Percentiles rank a stretch among this genome's conserved stretches.
Evolutionary conservation across 768 basidiomycete species (phyloP).

Genomic region (Kondoa malvinella): DNA sequence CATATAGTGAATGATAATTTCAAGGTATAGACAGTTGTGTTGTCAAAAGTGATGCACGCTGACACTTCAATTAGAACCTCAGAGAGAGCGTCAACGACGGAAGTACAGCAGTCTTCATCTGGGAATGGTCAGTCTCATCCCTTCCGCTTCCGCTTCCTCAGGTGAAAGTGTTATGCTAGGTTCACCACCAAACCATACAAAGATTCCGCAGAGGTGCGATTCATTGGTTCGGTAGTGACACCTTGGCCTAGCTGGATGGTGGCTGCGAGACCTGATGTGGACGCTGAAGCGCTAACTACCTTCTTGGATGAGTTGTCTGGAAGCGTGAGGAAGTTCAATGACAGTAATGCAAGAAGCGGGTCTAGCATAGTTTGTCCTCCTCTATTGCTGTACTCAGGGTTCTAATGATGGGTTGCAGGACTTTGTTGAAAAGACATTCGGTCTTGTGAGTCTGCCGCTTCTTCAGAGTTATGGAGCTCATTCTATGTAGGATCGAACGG

Average conservation of each 20-base stretch:
- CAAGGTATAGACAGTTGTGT: conserved; percentile 35
- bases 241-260: conserved; percentile 98
- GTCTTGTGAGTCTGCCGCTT: no score
- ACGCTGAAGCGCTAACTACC: not conserved
- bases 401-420: conserved; percentile 45
- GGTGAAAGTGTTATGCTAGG: conserved; percentile 24
- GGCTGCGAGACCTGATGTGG: conserved; percentile 44
- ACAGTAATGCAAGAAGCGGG: conserved; percentile 36
- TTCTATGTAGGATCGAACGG: conserved; percentile 52
- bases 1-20: conserved; percentile 78
- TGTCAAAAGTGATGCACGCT: not conserved
- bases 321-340: conserved; percentile 27
- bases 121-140: conserved; percentile 48
- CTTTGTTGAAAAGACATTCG: conserved; percentile 62
- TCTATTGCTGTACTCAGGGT: conserved; percentile 41
- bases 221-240: conserved; percentile 39
- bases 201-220: conserved; percentile 15
- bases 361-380: conserved; percentile 49
- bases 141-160: not conserved
- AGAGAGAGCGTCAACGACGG: conserved; percentile 75
- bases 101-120: conserved; percentile 72
- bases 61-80: conserved; percentile 34
- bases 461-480: no score
- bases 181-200: conserved; percentile 61
- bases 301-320: not conserved